Base-by-base conservation (phyloP, 345 rosid species). In the Lenwebbia sp. region DNA sequence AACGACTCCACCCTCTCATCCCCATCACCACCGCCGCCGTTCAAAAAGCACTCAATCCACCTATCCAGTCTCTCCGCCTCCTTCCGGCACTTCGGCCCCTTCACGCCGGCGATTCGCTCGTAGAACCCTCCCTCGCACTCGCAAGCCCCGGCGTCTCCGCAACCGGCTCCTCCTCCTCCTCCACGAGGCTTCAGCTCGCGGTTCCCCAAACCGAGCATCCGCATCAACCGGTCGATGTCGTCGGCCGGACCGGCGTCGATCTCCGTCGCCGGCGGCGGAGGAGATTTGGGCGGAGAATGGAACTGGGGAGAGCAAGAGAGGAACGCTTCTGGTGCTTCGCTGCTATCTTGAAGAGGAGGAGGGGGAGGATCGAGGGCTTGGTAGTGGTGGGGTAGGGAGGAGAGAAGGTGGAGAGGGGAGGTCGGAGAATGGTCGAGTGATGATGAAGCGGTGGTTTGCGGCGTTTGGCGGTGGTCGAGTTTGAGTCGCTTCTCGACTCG, bases 401-500 rank as follows among this genome's bases (percentile, higher is more conserved):
- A 37, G 47, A 70, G 81, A 40, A 70, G 81, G 81, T 70, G 10
- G 87, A 89, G 21, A 92, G 57, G 5, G 94, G 94, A 15, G 91
- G 55, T 85, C 89, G 85, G n/a, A 90, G 86, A 82, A 92, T 81
- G 85, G 19, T 51, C 82, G 33, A 84, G 84, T 22, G 85, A 53
- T 26, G 82, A 56, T 10, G 82, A 65, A 37, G 76, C 40, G 44
- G 85, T 3, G 70, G 13, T 54, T 23, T 11, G 86, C 4, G 50
- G 65, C 13, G 52, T 65, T 6, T 21, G 54, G 25, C 57, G 65
- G 53, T 28, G 86, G 75, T 91, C 91, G 51, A 89, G 87, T 85
- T 90, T 90, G 88, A 91, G 86, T 85, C 93, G 89, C 89, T 90
- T 91, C 87, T 92, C 90, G 86, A 91, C 93, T 90, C 88, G 93